Base-by-base conservation (phyloP, 2,329 filamentous ascomycete species). In the Plenodomus lindquistii region DNA sequence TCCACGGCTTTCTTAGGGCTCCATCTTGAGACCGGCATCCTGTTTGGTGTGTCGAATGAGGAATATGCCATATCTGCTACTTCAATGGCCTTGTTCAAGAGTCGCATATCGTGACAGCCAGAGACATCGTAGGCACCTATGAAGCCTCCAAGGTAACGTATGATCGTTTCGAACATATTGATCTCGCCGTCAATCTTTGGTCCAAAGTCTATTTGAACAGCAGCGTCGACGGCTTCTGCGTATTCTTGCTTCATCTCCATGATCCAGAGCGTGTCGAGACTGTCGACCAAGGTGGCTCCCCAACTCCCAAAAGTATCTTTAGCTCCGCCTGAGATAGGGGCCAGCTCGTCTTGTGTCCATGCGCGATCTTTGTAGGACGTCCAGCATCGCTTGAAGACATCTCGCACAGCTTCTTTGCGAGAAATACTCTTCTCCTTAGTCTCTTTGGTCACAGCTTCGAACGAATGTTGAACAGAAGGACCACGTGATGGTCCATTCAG, bases 31-130 rank as follows among this genome's bases (percentile, higher is more conserved):
- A 77, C 73, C 8, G 92, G 92, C 89, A 97, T 95, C 57, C 91
- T 85, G 70, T 97, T 97, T 1, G 92, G 91, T 0, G 93, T 97
- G 71, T 95, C 91, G 64, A 95, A 95, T 7, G 87, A 82, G 39
- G 86, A 84, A 76, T 92, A 91, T 29, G 95, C 76, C 49, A 95
- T 80, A 62, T 93, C 88, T 34, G 84, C 90, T 20, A 94, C 81
- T 72, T 93, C 86, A 27, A 87, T 79, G 1, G 91, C 89, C 73
- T 94, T 94, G 46, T 86, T 81, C 22, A 95, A 78, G 11, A 95
- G 78, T 19, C 87, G 77, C 15, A 79, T 73, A 64, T 96, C 87
- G 38, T 68, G 63, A 8, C 57, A 62, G 54, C 83, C 88, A 40
- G 88, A 91, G 42, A 97, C 80, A 73, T 97, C 93, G 67, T 94